phyloP scores from a whole-genome alignment of 805 yeast genomes.

The Saccharomyces mikatae region DNA sequence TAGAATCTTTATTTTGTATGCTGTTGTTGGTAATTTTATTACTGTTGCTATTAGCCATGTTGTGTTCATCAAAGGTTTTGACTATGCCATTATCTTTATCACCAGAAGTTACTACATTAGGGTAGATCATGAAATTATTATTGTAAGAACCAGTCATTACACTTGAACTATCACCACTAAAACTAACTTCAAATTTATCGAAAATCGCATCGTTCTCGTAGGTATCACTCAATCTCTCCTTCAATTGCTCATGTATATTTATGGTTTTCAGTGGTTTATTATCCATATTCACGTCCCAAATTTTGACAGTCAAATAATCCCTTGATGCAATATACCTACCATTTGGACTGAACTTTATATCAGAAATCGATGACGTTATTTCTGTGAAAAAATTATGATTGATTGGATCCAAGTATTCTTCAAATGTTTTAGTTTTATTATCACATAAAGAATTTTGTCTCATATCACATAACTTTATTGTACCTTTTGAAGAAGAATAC shows the following conservation, averaged over 20 bases:
- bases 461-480: slow-evolving; percentile 94
- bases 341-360: slow-evolving; percentile 82
- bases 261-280: slow-evolving; percentile 89
- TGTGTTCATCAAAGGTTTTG: slow-evolving; percentile 10
- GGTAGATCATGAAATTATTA: slow-evolving; percentile 94
- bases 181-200: slow-evolving; percentile 95
- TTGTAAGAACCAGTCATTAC: slow-evolving; percentile 97
- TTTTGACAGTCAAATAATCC: slow-evolving; percentile 93
- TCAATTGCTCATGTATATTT: slow-evolving; percentile 88
- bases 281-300: slow-evolving; percentile 98
- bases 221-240: slow-evolving; percentile 90
- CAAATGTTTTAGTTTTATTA: slow-evolving; percentile 75
- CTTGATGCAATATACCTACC: slow-evolving; percentile 95
- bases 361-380: slow-evolving; percentile 88
- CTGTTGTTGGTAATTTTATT: slow-evolving; percentile 2
- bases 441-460: slow-evolving; percentile 92
- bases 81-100: slow-evolving; percentile 14
- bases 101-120: slow-evolving; percentile 52
- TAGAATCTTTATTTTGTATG: slow-evolving; percentile 1
- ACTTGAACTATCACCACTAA: slow-evolving; percentile 84
- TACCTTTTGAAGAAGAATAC: slow-evolving; percentile 93
- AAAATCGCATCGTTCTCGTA: slow-evolving; percentile 97
- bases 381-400: slow-evolving; percentile 95
- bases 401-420: slow-evolving; percentile 87
- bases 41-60: slow-evolving; percentile 5